Evolutionary conservation across 1,139 yeast species (phyloP).

Genomic region (Pichia sp.): DNA sequence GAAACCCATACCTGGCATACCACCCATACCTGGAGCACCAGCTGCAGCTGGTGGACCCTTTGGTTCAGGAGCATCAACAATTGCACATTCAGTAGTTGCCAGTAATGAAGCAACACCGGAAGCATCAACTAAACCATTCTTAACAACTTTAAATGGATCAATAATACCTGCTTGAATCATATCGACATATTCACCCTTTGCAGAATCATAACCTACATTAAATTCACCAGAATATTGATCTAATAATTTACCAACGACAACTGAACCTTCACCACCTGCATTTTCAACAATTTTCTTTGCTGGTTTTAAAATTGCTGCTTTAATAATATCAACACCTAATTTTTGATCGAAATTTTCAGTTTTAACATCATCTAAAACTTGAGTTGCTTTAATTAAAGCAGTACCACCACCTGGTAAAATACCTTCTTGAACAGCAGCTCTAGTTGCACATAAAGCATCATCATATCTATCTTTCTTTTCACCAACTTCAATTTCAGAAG

Average conservation of each 20-base stretch:
- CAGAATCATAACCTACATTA: conserved; percentile 89
- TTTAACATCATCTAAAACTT: conserved; percentile 69
- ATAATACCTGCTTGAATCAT: conserved; percentile 97
- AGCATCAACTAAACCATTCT: conserved; percentile 95
- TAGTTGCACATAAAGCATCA: conserved; percentile 97
- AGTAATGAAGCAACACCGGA: conserved; percentile 96
- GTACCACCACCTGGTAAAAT: conserved; percentile 99
- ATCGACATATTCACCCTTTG: conserved; percentile 91
- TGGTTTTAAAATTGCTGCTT: conserved; percentile 93
- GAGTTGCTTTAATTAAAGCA: conserved; percentile 92
- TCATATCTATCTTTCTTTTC: conserved; percentile 99
- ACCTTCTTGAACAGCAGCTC: conserved; percentile 99
- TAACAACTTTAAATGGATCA: conserved; percentile 98
- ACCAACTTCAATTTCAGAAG: conserved; percentile 98
- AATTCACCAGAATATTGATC: conserved; percentile 82
- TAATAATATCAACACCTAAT: conserved; percentile 94
- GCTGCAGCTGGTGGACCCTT: conserved; percentile 65
- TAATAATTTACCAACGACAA: conserved; percentile 86
- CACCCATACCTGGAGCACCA: conserved; percentile 54
- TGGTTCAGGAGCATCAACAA: conserved; percentile 95
- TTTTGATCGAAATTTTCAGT: conserved; percentile 95
- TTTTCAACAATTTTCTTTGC: conserved; percentile 96
- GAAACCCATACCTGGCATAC: conserved; percentile 46
- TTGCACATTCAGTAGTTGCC: conserved; percentile 98
- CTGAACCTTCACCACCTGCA: conserved; percentile 99